Percentiles rank a stretch among this genome's conserved stretches.
Evolutionary conservation across 163 green algal genomes (phyloP).

Genomic region (Volvox carteri): DNA sequence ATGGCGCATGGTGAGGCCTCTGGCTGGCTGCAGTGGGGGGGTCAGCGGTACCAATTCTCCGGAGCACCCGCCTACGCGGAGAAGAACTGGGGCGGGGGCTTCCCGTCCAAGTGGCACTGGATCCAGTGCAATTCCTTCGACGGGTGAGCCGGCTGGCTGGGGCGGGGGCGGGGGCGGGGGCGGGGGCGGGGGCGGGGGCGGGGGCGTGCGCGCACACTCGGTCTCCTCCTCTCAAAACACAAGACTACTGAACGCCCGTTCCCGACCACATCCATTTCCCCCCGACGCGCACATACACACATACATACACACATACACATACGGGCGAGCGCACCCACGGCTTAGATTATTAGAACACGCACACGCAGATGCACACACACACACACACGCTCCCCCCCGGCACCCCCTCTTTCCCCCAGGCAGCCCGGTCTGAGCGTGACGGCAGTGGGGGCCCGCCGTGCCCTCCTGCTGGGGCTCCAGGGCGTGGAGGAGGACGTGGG

Average conservation of each 20-base stretch:
- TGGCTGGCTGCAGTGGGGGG: slow-evolving; percentile 93
- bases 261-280: too few relatives aligned
- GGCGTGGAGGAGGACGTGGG: slow-evolving; percentile 91
- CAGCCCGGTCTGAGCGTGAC: slow-evolving; percentile 83
- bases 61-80: slow-evolving; percentile 93
- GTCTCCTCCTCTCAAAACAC: too few relatives aligned
- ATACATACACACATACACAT: too few relatives aligned
- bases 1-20: slow-evolving; percentile 92
- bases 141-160: slow-evolving; percentile 52
- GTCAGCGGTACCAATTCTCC: slow-evolving; percentile 84
- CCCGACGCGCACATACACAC: too few relatives aligned
- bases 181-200: neutral
- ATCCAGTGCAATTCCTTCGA: slow-evolving; percentile 90
- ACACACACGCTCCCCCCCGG: too few relatives aligned
- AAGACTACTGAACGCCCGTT: too few relatives aligned
- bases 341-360: too few relatives aligned
- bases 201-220: too few relatives aligned
- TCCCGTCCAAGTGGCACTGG: slow-evolving; percentile 94
- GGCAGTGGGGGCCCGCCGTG: slow-evolving; percentile 83
- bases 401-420: slow-evolving; percentile 57
- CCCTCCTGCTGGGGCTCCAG: slow-evolving; percentile 70
- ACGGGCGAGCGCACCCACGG: too few relatives aligned
- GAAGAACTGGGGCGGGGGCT: slow-evolving; percentile 99
- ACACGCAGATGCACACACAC: too few relatives aligned
- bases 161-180: neutral